These are phyloP conservation scores for Aspergillus pseudoglaucus DNA, from an alignment of 2,329 filamentous ascomycete species.

Conservation along the genomic window DNA sequence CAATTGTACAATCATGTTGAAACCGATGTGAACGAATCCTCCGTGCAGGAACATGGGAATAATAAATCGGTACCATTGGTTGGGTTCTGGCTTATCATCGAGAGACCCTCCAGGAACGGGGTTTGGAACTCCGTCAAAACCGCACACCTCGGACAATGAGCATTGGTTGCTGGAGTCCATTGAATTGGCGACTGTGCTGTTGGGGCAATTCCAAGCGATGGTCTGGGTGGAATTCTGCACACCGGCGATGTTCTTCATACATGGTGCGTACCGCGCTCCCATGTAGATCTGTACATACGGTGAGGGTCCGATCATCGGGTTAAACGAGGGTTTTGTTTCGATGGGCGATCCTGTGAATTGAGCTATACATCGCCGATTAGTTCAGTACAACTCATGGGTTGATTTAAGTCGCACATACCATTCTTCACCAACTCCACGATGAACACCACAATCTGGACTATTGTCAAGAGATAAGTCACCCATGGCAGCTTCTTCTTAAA, in stretches of 20 bases:
- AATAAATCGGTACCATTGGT: slow-evolving; percentile 98
- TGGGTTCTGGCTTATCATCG: slow-evolving; percentile 59
- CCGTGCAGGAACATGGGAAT: slow-evolving; percentile 92
- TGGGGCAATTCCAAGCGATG: slow-evolving; percentile 69
- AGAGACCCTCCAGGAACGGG: slow-evolving; percentile 46
- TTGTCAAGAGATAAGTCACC: slow-evolving; percentile 73
- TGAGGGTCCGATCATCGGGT: slow-evolving; percentile 95
- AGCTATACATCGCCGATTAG: slow-evolving; percentile 38
- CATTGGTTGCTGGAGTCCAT: slow-evolving; percentile 52
- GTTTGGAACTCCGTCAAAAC: slow-evolving; percentile 69
- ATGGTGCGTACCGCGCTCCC: slow-evolving; percentile 86
- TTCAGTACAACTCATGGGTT: not conserved
- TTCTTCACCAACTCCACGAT: slow-evolving; percentile 82
- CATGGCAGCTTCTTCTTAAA: slow-evolving; percentile 61
- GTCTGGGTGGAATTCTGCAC: slow-evolving; percentile 32
- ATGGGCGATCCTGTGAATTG: slow-evolving; percentile 66
- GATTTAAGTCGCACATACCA: slow-evolving; percentile 44
- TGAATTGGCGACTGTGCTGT: slow-evolving; percentile 57
- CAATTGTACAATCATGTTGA: slow-evolving; percentile 88
- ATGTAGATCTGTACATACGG: slow-evolving; percentile 90
- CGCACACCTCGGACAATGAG: slow-evolving; percentile 72
- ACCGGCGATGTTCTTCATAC: slow-evolving; percentile 69
- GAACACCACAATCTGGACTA: slow-evolving; percentile 76
- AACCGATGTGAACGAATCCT: slow-evolving; percentile 87
- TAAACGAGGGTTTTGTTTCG: slow-evolving; percentile 74